A percentile compares a stretch with the other conserved stretches of the same genome.
phyloP scores from a whole-genome alignment of 345 rosid species.

The Eucalyptus guilfoylei region DNA sequence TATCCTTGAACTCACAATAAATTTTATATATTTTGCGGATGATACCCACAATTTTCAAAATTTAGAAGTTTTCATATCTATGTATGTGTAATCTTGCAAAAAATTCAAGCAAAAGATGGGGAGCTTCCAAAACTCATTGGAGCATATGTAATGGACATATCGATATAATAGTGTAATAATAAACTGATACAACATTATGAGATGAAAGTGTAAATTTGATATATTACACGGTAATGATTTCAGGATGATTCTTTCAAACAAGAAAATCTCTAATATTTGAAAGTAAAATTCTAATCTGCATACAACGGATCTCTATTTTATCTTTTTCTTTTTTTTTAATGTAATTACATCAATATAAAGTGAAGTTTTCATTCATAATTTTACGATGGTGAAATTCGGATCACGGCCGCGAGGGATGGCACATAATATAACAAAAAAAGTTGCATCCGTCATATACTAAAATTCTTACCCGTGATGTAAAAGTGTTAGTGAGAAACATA shows the following conservation, averaged over 20 bases:
- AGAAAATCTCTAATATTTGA: not conserved
- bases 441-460: not conserved
- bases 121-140: rapidly evolving
- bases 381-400: rapidly evolving
- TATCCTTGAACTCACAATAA: not conserved
- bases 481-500: not conserved
- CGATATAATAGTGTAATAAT: not conserved
- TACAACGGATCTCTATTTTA: rapidly evolving
- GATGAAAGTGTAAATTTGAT: not conserved
- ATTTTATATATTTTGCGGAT: not conserved
- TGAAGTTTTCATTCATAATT: not conserved
- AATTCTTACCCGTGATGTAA: not conserved
- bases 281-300: not conserved
- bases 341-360: not conserved
- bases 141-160: not conserved
- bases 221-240: not conserved
- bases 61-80: not conserved
- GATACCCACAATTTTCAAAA: not conserved
- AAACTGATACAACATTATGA: not conserved
- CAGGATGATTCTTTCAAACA: rapidly evolving
- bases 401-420: not conserved
- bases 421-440: not conserved
- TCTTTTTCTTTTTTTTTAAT: not conserved
- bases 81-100: not conserved
- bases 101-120: not conserved